Evolutionary conservation across 192 early-diverging fungal genomes (phyloP), one percentile per base, ranked within the genome.

Genomic region (Anaeromyces robustus): DNA sequence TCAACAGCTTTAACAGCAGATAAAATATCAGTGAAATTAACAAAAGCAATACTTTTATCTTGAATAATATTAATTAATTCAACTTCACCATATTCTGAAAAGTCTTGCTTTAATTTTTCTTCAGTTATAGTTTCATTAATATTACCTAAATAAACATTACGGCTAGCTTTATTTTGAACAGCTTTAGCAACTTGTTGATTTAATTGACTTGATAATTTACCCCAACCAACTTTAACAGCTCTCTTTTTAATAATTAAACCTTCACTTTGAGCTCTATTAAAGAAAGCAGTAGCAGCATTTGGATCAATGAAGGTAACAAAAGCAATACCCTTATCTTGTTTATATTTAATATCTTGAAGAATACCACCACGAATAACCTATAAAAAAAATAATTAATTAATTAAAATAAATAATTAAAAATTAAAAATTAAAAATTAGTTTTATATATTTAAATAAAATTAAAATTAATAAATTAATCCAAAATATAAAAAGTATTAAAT

Each of bases 231-330:
- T 83, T 94, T 94, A 30, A 95, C 84, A 1, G 92, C 87, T 80
- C 93, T 92, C 80, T 87, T 89, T 59, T 93, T 92, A 81, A 96
- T 86, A 4, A 91, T 83, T 39, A 96, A 80, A 0, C 92, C 92
- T 39, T 92, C 86, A 30, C 86, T 84, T 30, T 77, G 88, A 11
- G 88, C 89, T 30, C 88, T 86, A 78, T 90, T 86, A 80, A 87
- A 89, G 80, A 96, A 94, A 30, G 83, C 84, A 34, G 83, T 81
- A 9, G 95, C 95, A 0, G 91, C 83, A 26, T 77, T 80, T 6
- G 94, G 92, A 80, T 94, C 93, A 17, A 95, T 86, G 88, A 96
- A 96, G 0, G 94, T 92, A 30, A 94, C 90, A 84, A 96, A 96
- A 0, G 93, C 93, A 81, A 93, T 94, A 82, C 92, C 92, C 82